Base-by-base conservation (phyloP, 169 alveolate genomes). In the Cryptosporidium bovis region DNA sequence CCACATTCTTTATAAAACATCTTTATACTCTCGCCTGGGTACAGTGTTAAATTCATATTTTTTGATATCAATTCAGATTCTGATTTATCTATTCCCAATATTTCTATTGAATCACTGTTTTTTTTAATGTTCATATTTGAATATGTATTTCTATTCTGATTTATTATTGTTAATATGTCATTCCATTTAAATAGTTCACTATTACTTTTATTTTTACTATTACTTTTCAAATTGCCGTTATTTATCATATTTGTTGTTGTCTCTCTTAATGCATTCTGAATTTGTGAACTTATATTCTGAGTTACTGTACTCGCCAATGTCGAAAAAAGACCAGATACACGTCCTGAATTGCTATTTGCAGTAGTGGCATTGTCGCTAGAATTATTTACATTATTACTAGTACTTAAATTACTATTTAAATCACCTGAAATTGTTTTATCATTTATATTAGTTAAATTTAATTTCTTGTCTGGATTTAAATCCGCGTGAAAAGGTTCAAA, bases 291-390 rank as follows among this genome's bases (percentile, higher is more conserved):
- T 29, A 77, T 77, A 46, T 77, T 77, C 24, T 77, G 87, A 34
- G 87, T 77, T n/a, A 77, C 87, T 16, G 87, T 77, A 20, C 46
- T 77, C n/a, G 87, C 87, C 15, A 77, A 13, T 24, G 87, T 31
- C n/a, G 85, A 77, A 46, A 77, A 77, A 34, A 77, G 31, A 18
- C 87, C 87, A 18, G 87, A 60, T n/a, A 77, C 87, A 40, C 48
- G 48, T 40, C 48, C 48, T 40, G 48, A 3, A 40, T 40, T 40
- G n/a, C 87, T 77, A 10, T 68, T 60, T 34, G 87, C 27, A n/a
- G 71, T 2, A 27, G 15, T 60, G n/a, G 2, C 15, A 8, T 3
- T 40, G 29, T 53, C 12, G 12, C 18, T n/a, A 7, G 64, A 7
- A 53, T 53, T 53, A 5, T 13, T 53, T 8, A 40, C 48, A 40